These are phyloP conservation scores for Aciculosporium take DNA, from an alignment of 2,329 filamentous ascomycete genomes.

Conservation along the genomic window DNA sequence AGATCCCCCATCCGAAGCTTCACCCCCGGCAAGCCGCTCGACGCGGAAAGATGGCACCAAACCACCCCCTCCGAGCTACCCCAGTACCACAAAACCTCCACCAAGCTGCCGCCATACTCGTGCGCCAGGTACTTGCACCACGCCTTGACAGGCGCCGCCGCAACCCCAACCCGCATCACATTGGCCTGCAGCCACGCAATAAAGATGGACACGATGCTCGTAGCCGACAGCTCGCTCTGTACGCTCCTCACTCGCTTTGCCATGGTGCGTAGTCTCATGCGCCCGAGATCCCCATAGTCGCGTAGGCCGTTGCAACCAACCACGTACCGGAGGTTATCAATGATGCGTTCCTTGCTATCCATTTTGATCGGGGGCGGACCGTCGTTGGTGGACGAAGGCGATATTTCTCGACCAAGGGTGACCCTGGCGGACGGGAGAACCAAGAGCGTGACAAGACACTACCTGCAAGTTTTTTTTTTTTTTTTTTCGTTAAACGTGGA, in stretches of 20 bases:
- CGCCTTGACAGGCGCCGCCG: neutral
- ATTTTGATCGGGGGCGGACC: constrained; percentile 9
- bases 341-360: constrained; percentile 8
- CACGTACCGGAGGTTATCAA: constrained; percentile 10
- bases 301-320: constrained; percentile 13
- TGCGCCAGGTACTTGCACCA: constrained; percentile 1
- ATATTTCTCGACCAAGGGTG: too few relatives aligned
- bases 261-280: constrained; percentile 13
- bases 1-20: neutral
- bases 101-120: neutral
- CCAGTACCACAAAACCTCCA: neutral
- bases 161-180: neutral
- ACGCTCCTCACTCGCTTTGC: constrained; percentile 10
- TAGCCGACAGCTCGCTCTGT: constrained; percentile 4
- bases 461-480: too few relatives aligned
- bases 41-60: neutral
- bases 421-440: too few relatives aligned
- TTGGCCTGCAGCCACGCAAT: constrained; percentile 16
- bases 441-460: too few relatives aligned
- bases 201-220: constrained; percentile 13
- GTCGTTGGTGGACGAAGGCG: too few relatives aligned
- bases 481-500: too few relatives aligned
- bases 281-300: constrained; percentile 10
- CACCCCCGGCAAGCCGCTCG: neutral
- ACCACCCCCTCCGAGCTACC: neutral